Percentiles rank a stretch among this genome's conserved stretches.
Conservation (phyloP, 805 yeast genomes). For the Saccharomycopsis lassenensis region DNA sequence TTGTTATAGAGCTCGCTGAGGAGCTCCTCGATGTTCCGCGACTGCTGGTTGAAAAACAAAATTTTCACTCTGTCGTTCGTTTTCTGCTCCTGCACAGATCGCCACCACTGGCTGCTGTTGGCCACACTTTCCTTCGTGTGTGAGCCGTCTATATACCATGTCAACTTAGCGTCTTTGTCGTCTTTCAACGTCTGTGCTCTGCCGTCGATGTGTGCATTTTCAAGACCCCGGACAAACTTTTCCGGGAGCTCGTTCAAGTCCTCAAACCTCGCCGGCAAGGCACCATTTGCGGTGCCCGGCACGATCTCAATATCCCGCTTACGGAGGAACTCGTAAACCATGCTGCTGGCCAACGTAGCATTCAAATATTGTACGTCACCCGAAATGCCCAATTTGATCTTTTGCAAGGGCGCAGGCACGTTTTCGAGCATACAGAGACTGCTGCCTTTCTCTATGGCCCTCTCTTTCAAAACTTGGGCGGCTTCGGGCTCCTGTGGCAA, state of each 20-base stretch:
- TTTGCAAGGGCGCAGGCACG: conserved; percentile 27
- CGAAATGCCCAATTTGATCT: conserved; percentile 51
- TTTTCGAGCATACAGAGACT: conserved; percentile 43
- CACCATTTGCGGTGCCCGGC: too few relatives aligned
- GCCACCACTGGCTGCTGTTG: conserved; percentile 78
- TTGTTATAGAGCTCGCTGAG: conserved; percentile 41
- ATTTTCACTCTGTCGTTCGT: conserved; percentile 27
- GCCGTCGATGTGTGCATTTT: conserved; percentile 82
- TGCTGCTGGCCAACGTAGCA: conserved; percentile 76
- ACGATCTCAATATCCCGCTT: conserved; percentile 32
- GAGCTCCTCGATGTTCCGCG: conserved; percentile 68
- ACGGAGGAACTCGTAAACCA: conserved; percentile 51
- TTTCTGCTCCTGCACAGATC: conserved; percentile 21
- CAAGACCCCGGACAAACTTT: conserved; percentile 48
- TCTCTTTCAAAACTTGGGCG: conserved; percentile 41
- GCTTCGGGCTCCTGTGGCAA: conserved; percentile 51
- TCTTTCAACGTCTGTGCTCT: conserved; percentile 66
- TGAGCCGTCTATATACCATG: conserved; percentile 94
- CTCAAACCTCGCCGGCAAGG: conserved; percentile 17
- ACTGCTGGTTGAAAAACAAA: conserved; percentile 87
- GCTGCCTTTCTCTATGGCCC: conserved; percentile 56
- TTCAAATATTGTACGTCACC: conserved; percentile 80
- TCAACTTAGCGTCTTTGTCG: conserved; percentile 32
- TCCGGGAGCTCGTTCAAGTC: conserved; percentile 31
- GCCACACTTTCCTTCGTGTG: conserved; percentile 83